Evolutionary conservation across 2,329 filamentous ascomycete genomes (phyloP), one percentile per base, ranked within the genome.

Genomic region (Fusarium pininemorale): DNA sequence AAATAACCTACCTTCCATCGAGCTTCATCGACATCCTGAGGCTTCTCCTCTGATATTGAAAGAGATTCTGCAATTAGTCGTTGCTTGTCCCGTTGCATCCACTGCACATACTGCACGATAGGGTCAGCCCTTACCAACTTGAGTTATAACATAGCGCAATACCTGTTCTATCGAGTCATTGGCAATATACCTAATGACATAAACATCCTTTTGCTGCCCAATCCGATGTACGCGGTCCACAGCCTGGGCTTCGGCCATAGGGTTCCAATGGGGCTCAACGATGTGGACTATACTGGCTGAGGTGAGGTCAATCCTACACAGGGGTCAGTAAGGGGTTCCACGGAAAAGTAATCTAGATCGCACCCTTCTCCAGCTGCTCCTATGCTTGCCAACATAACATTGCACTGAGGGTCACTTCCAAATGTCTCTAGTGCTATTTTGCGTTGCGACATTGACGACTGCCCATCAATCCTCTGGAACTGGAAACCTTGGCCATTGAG

Each of bases 281-380:
- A 54, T 28, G 1, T 54, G 50, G n/a, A 38, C 32, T 15, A 6
- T 5, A 26, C 8, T 54, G 11, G 50, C 35, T 4, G 50, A 14
- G n/a, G 50, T 54, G 32, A 53, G 50, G 35, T 53, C 50, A 24
- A 53, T 53, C n/a, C 50, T 53, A 53, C 24, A 26, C 7, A 26
- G 8, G 7, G 5, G 20, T 53, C 13, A 53, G 50, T 5, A 53
- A 38, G 48, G 6, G 30, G n/a, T 20, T 26, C 10, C 15, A 14
- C 8, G 24, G n/a, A 15, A 38, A 35, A 10, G 8, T 5, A 20
- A 26, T 26, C 11, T 22, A 37, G 18, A 22, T 20, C n/a, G 32
- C 16, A 63, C 60, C 60, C 42, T 56, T 63, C 60, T 7, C 60
- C 51, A 20, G 39, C 60, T n/a, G 41, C 44, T 39, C 60, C 51